Percentiles rank a stretch among this genome's conserved stretches.
Conservation (phyloP, 176 grass and related monocot species). For the Sorghum bicolor region DNA sequence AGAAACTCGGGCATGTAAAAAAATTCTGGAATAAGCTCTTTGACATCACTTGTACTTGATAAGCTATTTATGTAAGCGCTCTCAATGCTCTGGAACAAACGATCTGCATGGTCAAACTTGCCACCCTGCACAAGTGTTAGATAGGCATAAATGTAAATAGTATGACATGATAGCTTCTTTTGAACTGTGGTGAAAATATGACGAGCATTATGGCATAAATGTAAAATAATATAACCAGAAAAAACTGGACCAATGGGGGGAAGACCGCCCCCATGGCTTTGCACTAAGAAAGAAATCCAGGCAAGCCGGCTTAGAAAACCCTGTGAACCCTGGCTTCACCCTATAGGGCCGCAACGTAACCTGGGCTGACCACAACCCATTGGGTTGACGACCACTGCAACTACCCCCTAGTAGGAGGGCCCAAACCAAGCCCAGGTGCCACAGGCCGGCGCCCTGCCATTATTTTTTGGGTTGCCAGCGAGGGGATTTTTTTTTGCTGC, state of each 20-base stretch:
- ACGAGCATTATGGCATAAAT: not conserved
- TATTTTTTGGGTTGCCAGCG: no score
- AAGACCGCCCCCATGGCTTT: not conserved
- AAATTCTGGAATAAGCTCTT: constrained; percentile 97
- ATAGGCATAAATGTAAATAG: not conserved
- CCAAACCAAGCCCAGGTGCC: not conserved
- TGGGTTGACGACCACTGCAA: not conserved
- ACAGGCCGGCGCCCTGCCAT: no score
- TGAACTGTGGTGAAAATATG: not conserved
- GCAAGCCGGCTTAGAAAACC: not conserved
- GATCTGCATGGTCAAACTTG: constrained; percentile 98
- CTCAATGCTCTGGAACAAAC: constrained; percentile 93
- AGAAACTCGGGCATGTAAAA: constrained; percentile 99
- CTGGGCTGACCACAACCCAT: not conserved
- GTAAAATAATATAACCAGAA: constrained; percentile 4
- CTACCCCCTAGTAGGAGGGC: not conserved
- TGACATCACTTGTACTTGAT: constrained; percentile 97
- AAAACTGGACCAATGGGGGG: not conserved
- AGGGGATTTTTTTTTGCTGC: not conserved
- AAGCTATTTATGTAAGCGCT: constrained; percentile 78
- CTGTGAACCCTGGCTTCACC: not conserved
- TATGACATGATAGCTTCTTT: not conserved
- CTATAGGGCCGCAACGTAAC: not conserved
- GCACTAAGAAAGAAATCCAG: not conserved
- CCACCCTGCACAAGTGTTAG: constrained; percentile 57